Conservation (phyloP, 2,329 filamentous ascomycete genomes). For the Chaetomium sp. region DNA sequence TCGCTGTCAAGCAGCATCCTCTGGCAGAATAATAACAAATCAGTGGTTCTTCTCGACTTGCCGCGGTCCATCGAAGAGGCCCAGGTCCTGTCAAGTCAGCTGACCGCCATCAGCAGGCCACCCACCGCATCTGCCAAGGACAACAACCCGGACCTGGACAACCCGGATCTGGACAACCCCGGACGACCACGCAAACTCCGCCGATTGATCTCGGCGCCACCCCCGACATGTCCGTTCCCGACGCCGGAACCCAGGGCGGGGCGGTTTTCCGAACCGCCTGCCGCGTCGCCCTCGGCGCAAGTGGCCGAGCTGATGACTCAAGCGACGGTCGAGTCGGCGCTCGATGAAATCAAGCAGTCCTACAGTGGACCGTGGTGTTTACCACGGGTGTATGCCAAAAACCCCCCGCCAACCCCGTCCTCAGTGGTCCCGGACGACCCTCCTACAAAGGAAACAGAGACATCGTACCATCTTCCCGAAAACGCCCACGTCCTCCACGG, state of each 20-base stretch:
- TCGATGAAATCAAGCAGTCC: constrained; percentile 31
- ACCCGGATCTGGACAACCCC: not conserved
- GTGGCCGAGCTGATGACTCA: constrained; percentile 49
- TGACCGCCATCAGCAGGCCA: not conserved
- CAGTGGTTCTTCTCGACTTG: constrained; percentile 59
- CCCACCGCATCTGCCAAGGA: no score
- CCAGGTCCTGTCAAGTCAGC: constrained; percentile 44
- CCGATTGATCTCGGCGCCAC: constrained; percentile 41
- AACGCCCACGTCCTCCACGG: not conserved
- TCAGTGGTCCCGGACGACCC: not conserved
- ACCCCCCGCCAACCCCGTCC: constrained; percentile 12
- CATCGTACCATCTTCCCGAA: not conserved
- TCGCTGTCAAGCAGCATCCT: constrained; percentile 37
- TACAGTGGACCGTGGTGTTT: constrained; percentile 42
- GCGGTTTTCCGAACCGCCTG: constrained; percentile 22
- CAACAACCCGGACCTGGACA: no score
- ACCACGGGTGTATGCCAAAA: constrained; percentile 28
- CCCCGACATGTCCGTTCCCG: constrained; percentile 39
- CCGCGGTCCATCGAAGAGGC: constrained; percentile 62
- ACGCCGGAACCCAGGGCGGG: constrained; percentile 44
- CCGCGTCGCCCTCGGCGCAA: constrained; percentile 36
- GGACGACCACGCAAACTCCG: constrained; percentile 19
- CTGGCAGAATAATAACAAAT: constrained; percentile 44
- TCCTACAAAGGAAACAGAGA: not conserved
- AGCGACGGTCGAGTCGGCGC: constrained; percentile 40